Base-by-base conservation (phyloP, 75 land plant genomes). In the Selaginella moellendorffii region DNA sequence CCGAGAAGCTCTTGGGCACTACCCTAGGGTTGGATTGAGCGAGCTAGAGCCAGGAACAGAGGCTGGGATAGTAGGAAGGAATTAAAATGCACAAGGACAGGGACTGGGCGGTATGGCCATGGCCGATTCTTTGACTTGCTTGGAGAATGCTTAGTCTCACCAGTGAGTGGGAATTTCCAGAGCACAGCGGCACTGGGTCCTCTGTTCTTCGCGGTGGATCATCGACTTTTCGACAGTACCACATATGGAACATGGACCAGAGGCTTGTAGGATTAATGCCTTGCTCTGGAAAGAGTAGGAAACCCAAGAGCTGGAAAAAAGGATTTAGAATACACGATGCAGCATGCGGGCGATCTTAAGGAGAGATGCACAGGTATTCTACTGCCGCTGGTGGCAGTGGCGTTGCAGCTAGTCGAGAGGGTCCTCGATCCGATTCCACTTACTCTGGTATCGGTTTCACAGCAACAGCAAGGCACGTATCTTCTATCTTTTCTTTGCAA, bases 321-420 rank as follows among this genome's bases (percentile, higher is more conserved):
- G 14, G 46, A 36, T 36, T 36, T 36, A 36, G 46, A 36, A 36
- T 36, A 36, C 46, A 14, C 5, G 30, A 28, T 28, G 30, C 64
- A 62, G 27, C n/a, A 71, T 71, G 73, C 73, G 25, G 69, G 68
- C 46, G 27, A 60, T 31, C 14, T 5, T 71, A 56, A 36, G 61
- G 24, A 65, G 73, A 24, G 69, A 71, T 71, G 73, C 73, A 71
- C 73, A 65, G 73, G 17, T 71, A 71, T 65, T 66, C 73, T 71
- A 65, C 73, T 65, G 68, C 73, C 30, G 68, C 56, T 29, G 61
- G 73, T 59, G 64, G 73, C 73, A 71, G 68, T 53, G 61, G 62
- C 29, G 73, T 65, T 54, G 73, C 69, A 10, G 68, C 62, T 28
- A 46, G 23, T 18, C 61, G 69, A 29, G 27, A 68, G 19, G 18